Conservation (phyloP, 2,329 filamentous ascomycete genomes). For the Penicillium sp. region DNA sequence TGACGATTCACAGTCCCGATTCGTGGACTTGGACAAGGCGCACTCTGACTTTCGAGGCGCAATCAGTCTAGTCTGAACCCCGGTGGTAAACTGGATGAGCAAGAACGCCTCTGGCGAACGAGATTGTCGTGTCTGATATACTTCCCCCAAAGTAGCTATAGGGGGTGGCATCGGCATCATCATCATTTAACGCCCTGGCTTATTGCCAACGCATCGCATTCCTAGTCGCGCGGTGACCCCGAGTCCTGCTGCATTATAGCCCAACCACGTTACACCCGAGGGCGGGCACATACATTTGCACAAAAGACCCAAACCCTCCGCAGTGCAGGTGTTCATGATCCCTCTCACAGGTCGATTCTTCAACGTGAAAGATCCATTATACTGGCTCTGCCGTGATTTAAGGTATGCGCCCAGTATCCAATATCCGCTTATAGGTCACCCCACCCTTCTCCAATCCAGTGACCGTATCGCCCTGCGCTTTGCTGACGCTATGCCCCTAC, state of each 20-base stretch:
- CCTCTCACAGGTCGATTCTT: slow-evolving; percentile 8
- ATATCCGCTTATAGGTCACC: slow-evolving; percentile 12
- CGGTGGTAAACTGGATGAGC: slow-evolving; percentile 19
- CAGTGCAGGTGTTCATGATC: slow-evolving; percentile 20
- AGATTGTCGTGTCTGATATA: slow-evolving; percentile 26
- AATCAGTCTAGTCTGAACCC: slow-evolving; percentile 15
- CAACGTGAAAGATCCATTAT: not conserved
- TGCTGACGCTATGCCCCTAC: slow-evolving; percentile 40
- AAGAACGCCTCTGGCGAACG: slow-evolving; percentile 7
- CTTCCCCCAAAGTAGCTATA: slow-evolving; percentile 17
- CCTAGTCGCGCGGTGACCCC: slow-evolving; percentile 30
- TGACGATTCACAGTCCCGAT: slow-evolving; percentile 25
- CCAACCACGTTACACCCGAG: slow-evolving; percentile 42
- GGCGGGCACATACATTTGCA: slow-evolving; percentile 29
- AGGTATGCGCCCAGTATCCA: slow-evolving; percentile 30
- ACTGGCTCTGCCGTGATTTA: slow-evolving; percentile 12
- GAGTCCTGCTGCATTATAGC: slow-evolving; percentile 42
- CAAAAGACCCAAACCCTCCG: slow-evolving; percentile 32
- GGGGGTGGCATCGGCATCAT: slow-evolving; percentile 27
- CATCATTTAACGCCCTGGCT: not conserved
- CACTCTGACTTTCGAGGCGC: slow-evolving; percentile 28
- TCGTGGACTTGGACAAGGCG: slow-evolving; percentile 19
- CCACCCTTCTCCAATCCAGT: slow-evolving; percentile 36
- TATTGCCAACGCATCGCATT: slow-evolving; percentile 43
- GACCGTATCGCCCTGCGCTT: slow-evolving; percentile 41